Evolutionary conservation across 495 filamentous ascomycete genomes (phyloP), one percentile per base, ranked within the genome.

Genomic region (Neurospora sp.): DNA sequence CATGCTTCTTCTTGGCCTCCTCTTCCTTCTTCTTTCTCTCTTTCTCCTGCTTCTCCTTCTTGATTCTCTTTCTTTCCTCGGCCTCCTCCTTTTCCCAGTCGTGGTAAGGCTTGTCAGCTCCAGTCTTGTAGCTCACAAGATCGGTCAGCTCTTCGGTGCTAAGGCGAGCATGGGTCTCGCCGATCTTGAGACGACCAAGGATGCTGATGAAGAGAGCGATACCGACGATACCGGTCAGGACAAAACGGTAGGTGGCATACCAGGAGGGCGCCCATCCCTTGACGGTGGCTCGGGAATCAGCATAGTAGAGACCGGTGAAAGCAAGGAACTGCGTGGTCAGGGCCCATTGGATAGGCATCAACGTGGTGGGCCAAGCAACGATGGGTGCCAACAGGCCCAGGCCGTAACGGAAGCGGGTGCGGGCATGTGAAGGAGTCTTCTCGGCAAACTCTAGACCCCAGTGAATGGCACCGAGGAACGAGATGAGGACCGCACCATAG

Each of bases 401-500:
- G 38, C 88, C 90, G 80, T 97, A 99, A 70, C 96, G 91, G 70
- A 86, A 83, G 1, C 79, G 76, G 6, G 81, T 83, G 22, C 84
- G 84, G 9, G 76, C 74, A 3, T 22, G 73, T 18, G 74, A 69
- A 3, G 81, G 73, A n/a, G 70, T 48, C 74, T 83, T 84, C 65
- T 85, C 84, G 85, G 81, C 88, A 81, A 78, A 95, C 88, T 83
- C 94, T 87, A 85, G 90, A 89, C 83, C 86, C 96, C 96, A 98
- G 82, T 99, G 96, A 77, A 98, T 89, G 42, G 96, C 96, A 69
- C 96, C 96, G 31, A 99, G 88, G 87, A 98, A 98, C 65, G 94
- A 97, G 77, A 98, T 91, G 76, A 98, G 94, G 70, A 97, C 90
- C 61, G 96, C 96, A 71, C 96, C 96, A 77, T 96, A 97, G 69